Percentiles rank a stretch among this genome's conserved stretches.
Conservation (phyloP, 1,284 basidiomycete genomes). For the Flammula alnicola region DNA sequence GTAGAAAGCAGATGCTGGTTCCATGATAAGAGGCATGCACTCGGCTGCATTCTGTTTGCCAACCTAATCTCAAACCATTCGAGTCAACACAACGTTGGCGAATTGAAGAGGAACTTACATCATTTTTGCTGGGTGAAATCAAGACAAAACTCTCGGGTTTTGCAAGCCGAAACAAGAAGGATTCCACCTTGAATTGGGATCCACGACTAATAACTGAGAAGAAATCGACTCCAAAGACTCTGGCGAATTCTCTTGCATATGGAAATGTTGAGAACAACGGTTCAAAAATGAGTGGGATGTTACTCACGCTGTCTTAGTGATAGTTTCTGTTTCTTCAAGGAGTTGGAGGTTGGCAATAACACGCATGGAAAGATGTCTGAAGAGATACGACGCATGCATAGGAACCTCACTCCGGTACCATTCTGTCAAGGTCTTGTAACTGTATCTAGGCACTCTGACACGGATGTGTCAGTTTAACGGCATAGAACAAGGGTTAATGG, state of each 20-base stretch:
- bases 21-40: constrained; percentile 93
- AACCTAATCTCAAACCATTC: constrained; percentile 74
- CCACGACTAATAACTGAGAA: constrained; percentile 94
- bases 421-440: constrained; percentile 64
- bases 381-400: constrained; percentile 55
- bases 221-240: constrained; percentile 97
- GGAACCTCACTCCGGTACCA: constrained; percentile 74
- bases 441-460: constrained; percentile 74
- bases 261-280: neutral
- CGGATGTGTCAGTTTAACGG: neutral
- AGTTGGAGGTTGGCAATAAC: constrained; percentile 76
- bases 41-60: constrained; percentile 97
- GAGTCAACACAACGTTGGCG: too few relatives aligned
- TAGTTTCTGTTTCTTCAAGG: constrained; percentile 78
- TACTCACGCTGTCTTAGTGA: constrained; percentile 87
- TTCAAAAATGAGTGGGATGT: neutral
- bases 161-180: constrained; percentile 97
- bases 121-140: constrained; percentile 83
- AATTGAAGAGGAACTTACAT: constrained; percentile 68
- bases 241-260: constrained; percentile 85
- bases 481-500: neutral
- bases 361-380: constrained; percentile 69
- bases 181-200: constrained; percentile 98
- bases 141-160: constrained; percentile 95
- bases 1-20: constrained; percentile 93